Percentiles rank a stretch among this genome's conserved stretches.
Conservation (phyloP, 2,329 filamentous ascomycete genomes). For the Albophoma yamanashiensis region DNA sequence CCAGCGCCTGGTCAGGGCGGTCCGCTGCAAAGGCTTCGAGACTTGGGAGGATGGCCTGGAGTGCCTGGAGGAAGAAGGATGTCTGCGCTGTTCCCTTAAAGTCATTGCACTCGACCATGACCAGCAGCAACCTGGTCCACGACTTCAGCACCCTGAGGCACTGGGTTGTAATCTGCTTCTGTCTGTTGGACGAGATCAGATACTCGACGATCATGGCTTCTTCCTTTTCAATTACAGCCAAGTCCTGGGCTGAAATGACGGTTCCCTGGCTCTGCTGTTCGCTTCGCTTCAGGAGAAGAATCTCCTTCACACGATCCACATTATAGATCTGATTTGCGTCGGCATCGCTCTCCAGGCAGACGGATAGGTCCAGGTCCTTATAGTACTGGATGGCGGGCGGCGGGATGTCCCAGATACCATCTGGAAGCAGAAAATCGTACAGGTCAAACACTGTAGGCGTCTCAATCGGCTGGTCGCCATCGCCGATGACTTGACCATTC, state of each 20-base stretch:
- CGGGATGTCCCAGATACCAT: slow-evolving; percentile 37
- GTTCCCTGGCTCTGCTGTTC: slow-evolving; percentile 43
- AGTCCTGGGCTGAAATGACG: slow-evolving; percentile 38
- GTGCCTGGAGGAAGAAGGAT: slow-evolving; percentile 71
- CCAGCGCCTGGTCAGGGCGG: slow-evolving; percentile 57
- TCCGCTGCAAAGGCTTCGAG: slow-evolving; percentile 67
- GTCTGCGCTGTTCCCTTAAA: slow-evolving; percentile 63
- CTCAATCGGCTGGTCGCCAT: slow-evolving; percentile 53
- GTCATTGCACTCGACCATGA: slow-evolving; percentile 74
- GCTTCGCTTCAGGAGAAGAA: slow-evolving; percentile 59
- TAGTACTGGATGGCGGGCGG: slow-evolving; percentile 50
- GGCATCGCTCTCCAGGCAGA: slow-evolving; percentile 50
- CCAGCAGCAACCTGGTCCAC: slow-evolving; percentile 76
- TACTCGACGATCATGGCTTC: slow-evolving; percentile 50
- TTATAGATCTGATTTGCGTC: slow-evolving; percentile 54
- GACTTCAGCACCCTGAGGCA: slow-evolving; percentile 62
- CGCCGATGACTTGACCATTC: slow-evolving; percentile 62
- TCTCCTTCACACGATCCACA: slow-evolving; percentile 58
- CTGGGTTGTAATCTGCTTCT: slow-evolving; percentile 43
- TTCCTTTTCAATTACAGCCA: slow-evolving; percentile 43
- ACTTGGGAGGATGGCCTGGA: slow-evolving; percentile 82
- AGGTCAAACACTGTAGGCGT: slow-evolving; percentile 81
- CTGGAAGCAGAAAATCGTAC: slow-evolving; percentile 69
- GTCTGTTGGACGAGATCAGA: slow-evolving; percentile 52
- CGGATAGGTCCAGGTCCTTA: slow-evolving; percentile 53